A percentile compares a stretch with the other conserved stretches of the same genome.
Evolutionary conservation across 1,139 yeast genomes (phyloP).

Genomic region (Blastobotrys illinoisensis): DNA sequence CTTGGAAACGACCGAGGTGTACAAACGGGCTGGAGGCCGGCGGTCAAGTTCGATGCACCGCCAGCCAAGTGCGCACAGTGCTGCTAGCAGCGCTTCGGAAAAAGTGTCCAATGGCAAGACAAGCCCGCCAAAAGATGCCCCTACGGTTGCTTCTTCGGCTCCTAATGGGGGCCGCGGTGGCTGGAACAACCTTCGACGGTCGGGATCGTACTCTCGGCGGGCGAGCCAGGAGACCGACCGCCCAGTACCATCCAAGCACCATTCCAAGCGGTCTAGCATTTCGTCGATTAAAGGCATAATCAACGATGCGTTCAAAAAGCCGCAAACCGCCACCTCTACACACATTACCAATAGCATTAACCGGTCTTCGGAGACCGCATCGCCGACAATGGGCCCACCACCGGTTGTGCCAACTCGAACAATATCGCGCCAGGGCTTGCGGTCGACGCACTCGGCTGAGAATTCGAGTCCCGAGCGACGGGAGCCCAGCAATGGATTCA

Average conservation of each 20-base stretch:
- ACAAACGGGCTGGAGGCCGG: neutral
- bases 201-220: conserved; percentile 13
- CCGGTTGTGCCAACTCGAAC: neutral
- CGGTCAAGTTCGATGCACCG: conserved; percentile 6
- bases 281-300: conserved; percentile 26
- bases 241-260: conserved; percentile 11
- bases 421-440: neutral
- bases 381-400: neutral
- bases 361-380: neutral
- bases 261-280: conserved; percentile 24
- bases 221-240: neutral
- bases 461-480: neutral
- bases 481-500: neutral
- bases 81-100: neutral
- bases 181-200: conserved; percentile 14
- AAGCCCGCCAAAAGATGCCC: neutral
- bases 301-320: conserved; percentile 31
- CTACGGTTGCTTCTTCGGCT: neutral
- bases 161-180: neutral
- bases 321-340: conserved; percentile 10
- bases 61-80: conserved; percentile 2
- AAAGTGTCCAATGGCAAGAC: neutral
- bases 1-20: conserved; percentile 29
- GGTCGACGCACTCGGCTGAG: neutral
- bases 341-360: conserved; percentile 13